Percentiles rank a stretch among this genome's conserved stretches.
phyloP scores from a whole-genome alignment of 495 filamentous ascomycete genomes.

The Parathielavia hyrcaniae region DNA sequence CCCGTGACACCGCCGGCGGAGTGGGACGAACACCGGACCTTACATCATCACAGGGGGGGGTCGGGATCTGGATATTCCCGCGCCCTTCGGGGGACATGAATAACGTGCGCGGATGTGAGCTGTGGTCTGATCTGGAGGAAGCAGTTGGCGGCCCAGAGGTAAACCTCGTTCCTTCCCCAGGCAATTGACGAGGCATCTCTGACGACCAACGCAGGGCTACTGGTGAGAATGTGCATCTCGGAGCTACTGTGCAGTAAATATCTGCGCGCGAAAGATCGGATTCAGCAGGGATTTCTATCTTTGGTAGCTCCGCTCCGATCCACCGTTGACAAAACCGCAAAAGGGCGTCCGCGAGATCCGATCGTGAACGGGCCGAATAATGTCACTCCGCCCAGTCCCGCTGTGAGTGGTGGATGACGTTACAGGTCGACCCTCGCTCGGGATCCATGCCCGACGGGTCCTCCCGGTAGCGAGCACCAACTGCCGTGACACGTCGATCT shows the following conservation, averaged over 20 bases:
- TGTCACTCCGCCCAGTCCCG: slow-evolving; percentile 18
- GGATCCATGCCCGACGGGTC: slow-evolving; percentile 7
- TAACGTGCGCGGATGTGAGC: neutral
- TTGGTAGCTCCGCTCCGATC: slow-evolving; percentile 2
- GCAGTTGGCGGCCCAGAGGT: neutral
- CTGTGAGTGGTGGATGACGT: slow-evolving; percentile 10
- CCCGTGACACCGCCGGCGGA: neutral
- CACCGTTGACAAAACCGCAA: slow-evolving; percentile 12
- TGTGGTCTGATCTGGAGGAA: slow-evolving; percentile 1
- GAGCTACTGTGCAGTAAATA: too few species aligned
- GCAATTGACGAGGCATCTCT: neutral
- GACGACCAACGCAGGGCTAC: too few species aligned
- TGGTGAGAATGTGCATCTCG: neutral
- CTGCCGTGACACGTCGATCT: slow-evolving; percentile 7
- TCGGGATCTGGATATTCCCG: too few species aligned
- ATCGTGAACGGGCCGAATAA: slow-evolving; percentile 18
- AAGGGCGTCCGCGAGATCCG: slow-evolving; percentile 15
- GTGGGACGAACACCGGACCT: slow-evolving; percentile 1
- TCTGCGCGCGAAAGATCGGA: neutral
- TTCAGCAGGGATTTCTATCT: neutral
- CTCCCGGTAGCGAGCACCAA: slow-evolving; percentile 8
- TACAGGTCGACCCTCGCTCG: neutral
- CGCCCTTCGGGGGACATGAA: neutral
- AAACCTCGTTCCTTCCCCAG: neutral
- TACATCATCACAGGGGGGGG: slow-evolving; percentile 7